A percentile compares a stretch with the other conserved stretches of the same genome.
Evolutionary conservation across 2,329 filamentous ascomycete genomes (phyloP).

Genomic region (Alternaria triticina): DNA sequence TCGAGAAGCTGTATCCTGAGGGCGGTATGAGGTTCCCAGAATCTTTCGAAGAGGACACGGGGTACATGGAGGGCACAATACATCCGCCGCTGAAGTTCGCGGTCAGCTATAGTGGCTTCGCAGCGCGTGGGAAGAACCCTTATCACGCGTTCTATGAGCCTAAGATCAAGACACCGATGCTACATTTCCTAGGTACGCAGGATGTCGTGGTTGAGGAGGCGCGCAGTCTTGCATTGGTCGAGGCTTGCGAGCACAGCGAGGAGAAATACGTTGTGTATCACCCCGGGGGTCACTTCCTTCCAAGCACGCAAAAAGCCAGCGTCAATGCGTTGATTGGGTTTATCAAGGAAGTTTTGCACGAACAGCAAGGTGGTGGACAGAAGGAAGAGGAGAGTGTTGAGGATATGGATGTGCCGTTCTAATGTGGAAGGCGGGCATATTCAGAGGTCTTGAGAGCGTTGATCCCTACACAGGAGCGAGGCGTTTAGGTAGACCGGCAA

Average conservation of each 20-base stretch:
- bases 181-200: constrained; percentile 83
- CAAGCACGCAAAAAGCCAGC: constrained; percentile 78
- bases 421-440: constrained; percentile 16
- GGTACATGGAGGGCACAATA: constrained; percentile 34
- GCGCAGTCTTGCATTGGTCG: constrained; percentile 70
- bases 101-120: constrained; percentile 79
- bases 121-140: constrained; percentile 62
- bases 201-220: constrained; percentile 88
- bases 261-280: constrained; percentile 67
- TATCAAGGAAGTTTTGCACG: constrained; percentile 62
- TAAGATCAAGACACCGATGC: constrained; percentile 73
- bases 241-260: constrained; percentile 64
- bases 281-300: constrained; percentile 90
- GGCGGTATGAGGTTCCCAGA: constrained; percentile 61
- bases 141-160: constrained; percentile 78
- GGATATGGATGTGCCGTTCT: constrained; percentile 74
- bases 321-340: constrained; percentile 77
- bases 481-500: not conserved
- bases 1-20: constrained; percentile 49
- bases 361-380: constrained; percentile 32
- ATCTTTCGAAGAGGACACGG: constrained; percentile 44
- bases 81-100: constrained; percentile 72
- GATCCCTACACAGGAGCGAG: not conserved
- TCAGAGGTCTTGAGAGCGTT: not conserved
- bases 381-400: constrained; percentile 64